Percentiles rank a stretch among this genome's conserved stretches.
Evolutionary conservation across 1,139 yeast genomes (phyloP).

Genomic region (Williopsis jadinii): DNA sequence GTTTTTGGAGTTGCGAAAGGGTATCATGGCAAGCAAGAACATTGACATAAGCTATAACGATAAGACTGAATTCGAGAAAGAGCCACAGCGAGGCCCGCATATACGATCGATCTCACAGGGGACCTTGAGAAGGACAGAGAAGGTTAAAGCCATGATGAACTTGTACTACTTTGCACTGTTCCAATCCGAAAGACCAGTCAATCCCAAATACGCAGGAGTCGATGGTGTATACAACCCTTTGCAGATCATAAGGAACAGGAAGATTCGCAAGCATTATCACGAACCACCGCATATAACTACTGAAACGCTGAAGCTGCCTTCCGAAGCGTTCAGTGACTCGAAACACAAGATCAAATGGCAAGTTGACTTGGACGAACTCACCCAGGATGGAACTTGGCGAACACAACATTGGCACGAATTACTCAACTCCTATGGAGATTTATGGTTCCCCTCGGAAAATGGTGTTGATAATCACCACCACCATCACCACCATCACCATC

Average conservation of each 20-base stretch:
- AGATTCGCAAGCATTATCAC: conserved; percentile 39
- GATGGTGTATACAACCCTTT: conserved; percentile 77
- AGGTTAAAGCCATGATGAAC: conserved; percentile 44
- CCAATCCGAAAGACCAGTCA: conserved; percentile 26
- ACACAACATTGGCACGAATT: conserved; percentile 58
- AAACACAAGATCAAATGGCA: conserved; percentile 48
- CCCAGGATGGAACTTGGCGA: conserved; percentile 63
- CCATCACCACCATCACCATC: neutral
- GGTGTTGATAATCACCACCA: conserved; percentile 5
- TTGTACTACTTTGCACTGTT: conserved; percentile 44
- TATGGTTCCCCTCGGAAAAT: conserved; percentile 44
- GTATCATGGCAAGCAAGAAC: conserved; percentile 35
- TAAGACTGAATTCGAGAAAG: conserved; percentile 13
- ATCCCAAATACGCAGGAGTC: conserved; percentile 29
- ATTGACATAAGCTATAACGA: conserved; percentile 23
- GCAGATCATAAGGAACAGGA: conserved; percentile 69
- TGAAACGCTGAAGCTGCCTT: conserved; percentile 39
- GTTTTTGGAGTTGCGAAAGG: conserved; percentile 36
- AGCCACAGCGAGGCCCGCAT: conserved; percentile 11
- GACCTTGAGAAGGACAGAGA: conserved; percentile 44
- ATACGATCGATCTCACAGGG: conserved; percentile 27
- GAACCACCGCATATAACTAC: conserved; percentile 24
- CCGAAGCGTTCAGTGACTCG: conserved; percentile 44
- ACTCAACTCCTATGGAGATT: conserved; percentile 43
- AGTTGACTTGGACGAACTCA: conserved; percentile 54